Conservation (phyloP, 2,329 filamentous ascomycete species). For the Fusarium palustre region DNA sequence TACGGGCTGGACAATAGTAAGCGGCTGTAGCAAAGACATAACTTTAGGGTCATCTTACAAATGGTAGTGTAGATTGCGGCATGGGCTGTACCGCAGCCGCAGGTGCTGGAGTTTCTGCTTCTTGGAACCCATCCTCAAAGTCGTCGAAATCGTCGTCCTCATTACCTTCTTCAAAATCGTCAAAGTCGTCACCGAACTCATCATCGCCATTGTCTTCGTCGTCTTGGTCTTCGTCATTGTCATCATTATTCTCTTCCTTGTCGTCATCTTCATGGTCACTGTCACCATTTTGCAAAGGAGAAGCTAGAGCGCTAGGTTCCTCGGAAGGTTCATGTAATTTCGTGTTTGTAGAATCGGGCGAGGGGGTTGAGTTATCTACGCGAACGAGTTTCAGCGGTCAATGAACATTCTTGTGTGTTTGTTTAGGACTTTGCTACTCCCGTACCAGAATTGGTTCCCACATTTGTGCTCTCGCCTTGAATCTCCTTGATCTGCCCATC, state of each 20-base stretch:
- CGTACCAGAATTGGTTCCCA: constrained; percentile 47
- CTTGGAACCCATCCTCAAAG: constrained; percentile 79
- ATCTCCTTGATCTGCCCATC: constrained; percentile 56
- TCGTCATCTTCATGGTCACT: constrained; percentile 30
- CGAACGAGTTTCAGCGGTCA: constrained; percentile 43
- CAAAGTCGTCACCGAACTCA: constrained; percentile 70
- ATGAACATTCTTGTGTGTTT: constrained; percentile 34
- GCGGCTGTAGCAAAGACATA: constrained; percentile 17
- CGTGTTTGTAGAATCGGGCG: constrained; percentile 48
- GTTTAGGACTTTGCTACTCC: constrained; percentile 39
- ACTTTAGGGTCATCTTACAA: constrained; percentile 52
- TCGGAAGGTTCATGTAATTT: constrained; percentile 48
- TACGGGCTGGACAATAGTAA: constrained; percentile 64
- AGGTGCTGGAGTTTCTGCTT: constrained; percentile 56
- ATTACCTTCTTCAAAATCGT: constrained; percentile 71
- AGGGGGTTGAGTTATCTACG: constrained; percentile 45
- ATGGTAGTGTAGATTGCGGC: constrained; percentile 58
- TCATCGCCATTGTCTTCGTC: constrained; percentile 52
- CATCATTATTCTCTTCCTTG: constrained; percentile 24
- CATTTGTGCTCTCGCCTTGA: constrained; percentile 41
- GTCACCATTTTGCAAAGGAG: constrained; percentile 42
- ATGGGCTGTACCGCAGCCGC: constrained; percentile 46
- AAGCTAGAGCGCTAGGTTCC: constrained; percentile 30
- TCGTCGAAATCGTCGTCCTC: constrained; percentile 71
- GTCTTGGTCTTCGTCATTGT: constrained; percentile 1